Evolutionary conservation across 257 asterid species (phyloP).

Genomic region (Paraleonurus japonicus): DNA sequence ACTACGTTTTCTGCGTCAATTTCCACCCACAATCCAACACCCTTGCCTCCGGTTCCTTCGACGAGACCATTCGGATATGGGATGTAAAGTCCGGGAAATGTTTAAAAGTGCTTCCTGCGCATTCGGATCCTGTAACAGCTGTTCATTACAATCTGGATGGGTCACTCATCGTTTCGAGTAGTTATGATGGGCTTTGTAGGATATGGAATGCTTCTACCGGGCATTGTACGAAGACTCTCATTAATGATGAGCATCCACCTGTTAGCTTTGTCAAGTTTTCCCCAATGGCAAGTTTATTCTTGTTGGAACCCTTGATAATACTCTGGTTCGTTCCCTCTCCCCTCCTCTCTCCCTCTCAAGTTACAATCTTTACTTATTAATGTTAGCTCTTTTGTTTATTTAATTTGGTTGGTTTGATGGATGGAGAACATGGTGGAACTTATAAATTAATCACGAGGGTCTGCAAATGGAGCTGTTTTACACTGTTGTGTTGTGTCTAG

Average conservation of each 20-base stretch:
- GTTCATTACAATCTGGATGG: constrained; percentile 86
- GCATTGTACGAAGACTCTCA: constrained; percentile 89
- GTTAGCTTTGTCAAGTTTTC: constrained; percentile 95
- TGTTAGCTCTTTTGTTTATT: neutral
- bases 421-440: neutral
- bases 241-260: constrained; percentile 94
- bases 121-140: constrained; percentile 90
- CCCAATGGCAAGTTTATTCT: constrained; percentile 85
- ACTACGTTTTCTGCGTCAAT: constrained; percentile 80
- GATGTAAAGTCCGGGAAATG: constrained; percentile 92
- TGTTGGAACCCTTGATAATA: constrained; percentile 86
- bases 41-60: constrained; percentile 85
- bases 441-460: neutral
- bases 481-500: too few species aligned
- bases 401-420: neutral
- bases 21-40: constrained; percentile 84
- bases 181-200: constrained; percentile 96
- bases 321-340: constrained; percentile 57
- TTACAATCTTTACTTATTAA: constrained; percentile 14
- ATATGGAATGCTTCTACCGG: constrained; percentile 98
- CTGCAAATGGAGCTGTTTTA: neutral
- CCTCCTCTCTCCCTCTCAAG: constrained; percentile 5
- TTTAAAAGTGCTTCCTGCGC: constrained; percentile 90
- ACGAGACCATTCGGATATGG: constrained; percentile 92
- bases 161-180: constrained; percentile 71